Percentiles rank a stretch among this genome's conserved stretches.
Evolutionary conservation across 176 grass and related monocot genomes (phyloP).

Genomic region (Avena atlantica): DNA sequence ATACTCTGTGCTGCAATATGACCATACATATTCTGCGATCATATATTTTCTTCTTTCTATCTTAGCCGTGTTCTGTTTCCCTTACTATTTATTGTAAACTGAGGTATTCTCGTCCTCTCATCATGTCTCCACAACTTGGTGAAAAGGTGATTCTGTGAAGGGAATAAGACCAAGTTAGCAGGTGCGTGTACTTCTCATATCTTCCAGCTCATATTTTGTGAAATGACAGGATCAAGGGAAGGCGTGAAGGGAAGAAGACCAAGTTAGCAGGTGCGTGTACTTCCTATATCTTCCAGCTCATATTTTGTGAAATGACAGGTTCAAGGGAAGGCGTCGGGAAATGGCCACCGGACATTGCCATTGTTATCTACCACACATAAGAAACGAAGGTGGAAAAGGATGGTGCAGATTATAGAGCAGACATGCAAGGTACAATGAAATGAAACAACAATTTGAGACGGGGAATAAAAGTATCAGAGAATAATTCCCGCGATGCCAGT

Average conservation of each 20-base stretch:
- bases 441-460: constrained; percentile 15
- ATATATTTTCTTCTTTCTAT: not conserved
- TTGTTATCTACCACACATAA: not conserved
- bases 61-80: not conserved
- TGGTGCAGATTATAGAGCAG: constrained; percentile 49
- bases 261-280: not conserved
- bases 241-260: not conserved
- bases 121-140: constrained; percentile 33
- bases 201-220: constrained; percentile 23
- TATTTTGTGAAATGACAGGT: constrained; percentile 21
- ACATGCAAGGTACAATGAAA: constrained; percentile 23
- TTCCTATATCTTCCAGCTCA: constrained; percentile 18
- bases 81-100: not conserved
- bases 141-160: constrained; percentile 34
- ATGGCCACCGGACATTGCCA: not conserved
- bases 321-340: not conserved
- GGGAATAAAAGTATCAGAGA: constrained; percentile 46
- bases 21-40: not conserved
- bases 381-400: constrained; percentile 38
- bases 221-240: constrained; percentile 11
- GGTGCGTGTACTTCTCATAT: constrained; percentile 15
- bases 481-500: constrained; percentile 33
- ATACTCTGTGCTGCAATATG: constrained; percentile 14
- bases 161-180: not conserved
- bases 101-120: constrained; percentile 24